Evolutionary conservation across 768 basidiomycete species (phyloP).

Genomic region (Kwoniella heveanensis): DNA sequence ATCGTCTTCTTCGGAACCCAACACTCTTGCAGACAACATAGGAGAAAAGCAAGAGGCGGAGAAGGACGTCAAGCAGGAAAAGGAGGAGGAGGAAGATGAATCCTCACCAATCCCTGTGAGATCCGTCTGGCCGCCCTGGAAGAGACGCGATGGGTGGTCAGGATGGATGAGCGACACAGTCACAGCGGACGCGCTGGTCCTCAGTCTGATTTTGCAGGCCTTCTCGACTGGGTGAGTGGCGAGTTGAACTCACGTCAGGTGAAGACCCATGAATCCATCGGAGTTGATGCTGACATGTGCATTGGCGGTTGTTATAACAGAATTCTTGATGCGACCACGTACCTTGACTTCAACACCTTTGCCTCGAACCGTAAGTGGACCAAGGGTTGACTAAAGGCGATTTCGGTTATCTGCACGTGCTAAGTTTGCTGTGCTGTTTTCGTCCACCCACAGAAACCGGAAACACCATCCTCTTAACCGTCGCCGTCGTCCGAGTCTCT

Average conservation of each 20-base stretch:
- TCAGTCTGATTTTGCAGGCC: conserved; percentile 36
- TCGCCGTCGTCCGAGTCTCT: conserved; percentile 31
- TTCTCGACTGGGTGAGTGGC: conserved; percentile 41
- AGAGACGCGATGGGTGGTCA: conserved; percentile 21
- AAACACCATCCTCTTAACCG: conserved; percentile 47
- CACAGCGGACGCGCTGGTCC: conserved; percentile 25
- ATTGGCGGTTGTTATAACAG: conserved; percentile 5
- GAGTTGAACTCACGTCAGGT: background rate
- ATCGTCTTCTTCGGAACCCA: too few species aligned
- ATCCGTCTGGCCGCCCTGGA: conserved; percentile 28
- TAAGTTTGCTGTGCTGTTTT: background rate
- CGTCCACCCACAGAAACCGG: conserved; percentile 34
- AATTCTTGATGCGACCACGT: conserved; percentile 48
- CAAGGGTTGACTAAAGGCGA: background rate
- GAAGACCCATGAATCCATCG: too few species aligned
- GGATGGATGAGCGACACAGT: conserved; percentile 36
- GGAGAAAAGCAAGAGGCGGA: background rate
- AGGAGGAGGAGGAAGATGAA: background rate
- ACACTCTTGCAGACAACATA: too few species aligned
- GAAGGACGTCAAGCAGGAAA: background rate
- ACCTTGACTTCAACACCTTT: conserved; percentile 47
- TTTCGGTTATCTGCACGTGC: too few species aligned
- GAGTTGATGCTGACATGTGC: too few species aligned
- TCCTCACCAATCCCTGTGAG: background rate
- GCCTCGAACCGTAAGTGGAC: conserved; percentile 41